Conservation (phyloP, 129 eudicot species). For the Silybum marianum region DNA sequence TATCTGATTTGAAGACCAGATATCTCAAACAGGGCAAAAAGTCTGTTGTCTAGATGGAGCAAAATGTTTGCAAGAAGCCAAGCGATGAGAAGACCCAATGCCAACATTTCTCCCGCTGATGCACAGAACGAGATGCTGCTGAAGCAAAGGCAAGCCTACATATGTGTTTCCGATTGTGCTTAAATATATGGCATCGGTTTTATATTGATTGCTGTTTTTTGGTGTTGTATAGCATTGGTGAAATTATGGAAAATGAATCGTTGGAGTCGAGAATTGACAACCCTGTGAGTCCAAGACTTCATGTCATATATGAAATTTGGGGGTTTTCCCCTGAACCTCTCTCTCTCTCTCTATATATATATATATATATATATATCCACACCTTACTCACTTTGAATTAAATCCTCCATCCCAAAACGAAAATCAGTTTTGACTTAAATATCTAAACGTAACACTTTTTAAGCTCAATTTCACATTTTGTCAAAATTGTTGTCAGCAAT, state of each 20-base stretch:
- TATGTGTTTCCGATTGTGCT: neutral
- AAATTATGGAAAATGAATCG: conserved; percentile 74
- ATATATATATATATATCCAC: neutral
- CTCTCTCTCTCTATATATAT: neutral
- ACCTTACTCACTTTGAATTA: neutral
- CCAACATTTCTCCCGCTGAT: conserved; percentile 55
- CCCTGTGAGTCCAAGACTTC: conserved; percentile 49
- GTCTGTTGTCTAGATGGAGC: conserved; percentile 79
- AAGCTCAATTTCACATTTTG: neutral
- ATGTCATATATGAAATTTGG: no score
- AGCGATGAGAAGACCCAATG: conserved; percentile 52
- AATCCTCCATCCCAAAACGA: neutral
- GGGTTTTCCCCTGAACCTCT: no score
- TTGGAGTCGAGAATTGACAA: conserved; percentile 54
- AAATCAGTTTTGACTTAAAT: neutral
- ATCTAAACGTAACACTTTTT: neutral
- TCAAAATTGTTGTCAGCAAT: neutral
- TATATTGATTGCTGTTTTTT: conserved; percentile 25
- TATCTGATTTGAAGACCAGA: conserved; percentile 94
- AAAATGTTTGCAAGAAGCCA: conserved; percentile 77
- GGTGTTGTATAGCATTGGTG: conserved; percentile 66
- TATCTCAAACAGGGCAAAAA: conserved; percentile 90
- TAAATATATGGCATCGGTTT: neutral
- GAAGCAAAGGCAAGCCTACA: conserved; percentile 80
- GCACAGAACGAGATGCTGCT: conserved; percentile 71